Percentiles rank a stretch among this genome's conserved stretches.
phyloP scores from a whole-genome alignment of 2,329 filamentous ascomycete species.

The Huntiella savannae region DNA sequence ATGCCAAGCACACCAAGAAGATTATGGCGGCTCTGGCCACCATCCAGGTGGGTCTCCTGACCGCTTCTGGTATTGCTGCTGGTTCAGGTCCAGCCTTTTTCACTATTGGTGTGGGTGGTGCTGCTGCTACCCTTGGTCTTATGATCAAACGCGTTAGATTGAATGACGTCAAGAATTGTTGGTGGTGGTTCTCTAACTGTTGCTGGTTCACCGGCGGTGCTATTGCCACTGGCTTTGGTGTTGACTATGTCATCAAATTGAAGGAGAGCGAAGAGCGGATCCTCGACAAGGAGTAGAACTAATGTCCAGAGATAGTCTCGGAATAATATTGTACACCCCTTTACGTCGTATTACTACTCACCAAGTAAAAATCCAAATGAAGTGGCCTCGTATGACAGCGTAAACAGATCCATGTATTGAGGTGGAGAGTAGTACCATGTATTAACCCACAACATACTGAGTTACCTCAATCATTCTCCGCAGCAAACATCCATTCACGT shows the following conservation, averaged over 20 bases:
- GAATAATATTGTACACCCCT: too few relatives aligned
- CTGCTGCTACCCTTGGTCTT: constrained; percentile 36
- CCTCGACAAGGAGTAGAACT: neutral
- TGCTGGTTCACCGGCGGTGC: constrained; percentile 48
- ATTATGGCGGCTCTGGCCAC: constrained; percentile 52
- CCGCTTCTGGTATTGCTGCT: constrained; percentile 45
- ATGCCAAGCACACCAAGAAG: constrained; percentile 57
- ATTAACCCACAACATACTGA: too few relatives aligned
- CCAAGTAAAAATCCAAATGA: too few relatives aligned
- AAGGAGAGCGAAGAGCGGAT: neutral
- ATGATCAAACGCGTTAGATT: constrained; percentile 52
- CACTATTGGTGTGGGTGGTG: constrained; percentile 46
- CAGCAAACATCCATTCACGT: too few relatives aligned
- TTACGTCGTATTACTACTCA: too few relatives aligned
- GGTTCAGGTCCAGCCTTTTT: constrained; percentile 54
- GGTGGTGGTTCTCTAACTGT: constrained; percentile 61
- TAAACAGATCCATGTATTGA: too few relatives aligned
- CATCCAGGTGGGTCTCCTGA: constrained; percentile 49
- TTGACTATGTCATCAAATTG: constrained; percentile 37
- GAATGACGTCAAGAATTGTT: constrained; percentile 47
- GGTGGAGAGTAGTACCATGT: too few relatives aligned
- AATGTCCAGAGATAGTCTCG: too few relatives aligned
- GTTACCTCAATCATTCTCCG: too few relatives aligned
- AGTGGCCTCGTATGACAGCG: too few relatives aligned
- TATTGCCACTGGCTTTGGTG: constrained; percentile 37